Evolutionary conservation across 768 basidiomycete species (phyloP), one percentile per base, ranked within the genome.

Genomic region (Thelephora aurantiotincta): DNA sequence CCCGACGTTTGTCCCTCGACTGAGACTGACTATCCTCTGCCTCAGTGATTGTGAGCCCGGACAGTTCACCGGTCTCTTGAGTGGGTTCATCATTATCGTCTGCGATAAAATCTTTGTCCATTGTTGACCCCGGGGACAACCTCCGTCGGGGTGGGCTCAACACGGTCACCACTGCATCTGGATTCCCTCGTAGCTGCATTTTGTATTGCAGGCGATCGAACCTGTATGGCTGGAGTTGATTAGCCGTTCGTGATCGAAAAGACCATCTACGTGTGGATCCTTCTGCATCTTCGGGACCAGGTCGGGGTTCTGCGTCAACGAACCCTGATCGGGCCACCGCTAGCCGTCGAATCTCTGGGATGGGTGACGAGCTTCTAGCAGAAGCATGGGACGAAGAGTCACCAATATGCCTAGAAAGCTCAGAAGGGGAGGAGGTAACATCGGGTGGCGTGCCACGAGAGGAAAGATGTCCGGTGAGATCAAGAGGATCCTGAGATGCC

Each of bases 161-260:
- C 20, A 69, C 48, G 48, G 73, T 77, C 41, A 87, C 68, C 37
- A 86, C 75, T 1, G 84, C 84, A 18, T 86, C 85, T 2, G 82
- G 83, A 51, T 70, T 72, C 0, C 57, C 53, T 26, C 66, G 67
- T 52, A 86, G 60, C 45, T 70, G 67, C 12, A 60, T 59, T 48
- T 74, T 70, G 57, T 86, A 86, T 34, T 61, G 35, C 11, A 64
- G 36, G 45, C 72, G 64, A 49, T 86, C 82, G 33, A 70, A 69
- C 11, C 66, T 68, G 54, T 79, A 87, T 1, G 84, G 84, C 11
- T 73, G 69, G 13, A 77, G 50, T 55, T 87, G 84, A 16, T 70
- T 65, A 34, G 69, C 59, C 30, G 70, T 63, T 18, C 84, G 73
- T 42, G 57, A 54, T 33, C 83, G 77, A 34, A 85, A 63, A 0